These are phyloP conservation scores for Hyparrhenia diplandra DNA, from an alignment of 176 grass and related monocot species.

Conservation along the genomic window DNA sequence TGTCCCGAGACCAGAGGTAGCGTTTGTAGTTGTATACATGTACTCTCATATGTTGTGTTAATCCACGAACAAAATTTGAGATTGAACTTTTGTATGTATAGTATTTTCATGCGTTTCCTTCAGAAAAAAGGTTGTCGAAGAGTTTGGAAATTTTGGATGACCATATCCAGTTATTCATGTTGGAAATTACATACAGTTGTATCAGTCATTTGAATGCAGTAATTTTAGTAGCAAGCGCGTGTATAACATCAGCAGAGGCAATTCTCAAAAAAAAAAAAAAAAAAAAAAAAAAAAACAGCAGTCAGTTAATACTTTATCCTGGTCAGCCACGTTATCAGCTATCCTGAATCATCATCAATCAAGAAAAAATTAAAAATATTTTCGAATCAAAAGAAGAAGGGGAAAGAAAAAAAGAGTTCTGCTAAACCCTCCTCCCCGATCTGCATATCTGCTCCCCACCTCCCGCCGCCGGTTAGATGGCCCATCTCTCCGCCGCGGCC, in stretches of 20 bases:
- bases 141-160: too few species aligned
- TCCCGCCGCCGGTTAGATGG: constrained; percentile 21
- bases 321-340: too few species aligned
- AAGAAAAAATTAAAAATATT: too few species aligned
- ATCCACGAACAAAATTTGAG: background rate
- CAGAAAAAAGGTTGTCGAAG: background rate
- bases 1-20: background rate
- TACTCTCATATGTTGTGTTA: background rate
- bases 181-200: background rate
- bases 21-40: background rate
- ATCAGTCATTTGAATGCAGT: background rate
- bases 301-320: too few species aligned
- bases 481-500: background rate
- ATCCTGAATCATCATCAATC: too few species aligned
- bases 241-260: too few species aligned
- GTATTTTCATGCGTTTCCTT: background rate
- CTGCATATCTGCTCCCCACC: background rate
- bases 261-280: too few species aligned
- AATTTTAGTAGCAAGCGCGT: too few species aligned
- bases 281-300: too few species aligned
- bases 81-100: background rate
- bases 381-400: too few species aligned
- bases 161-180: background rate
- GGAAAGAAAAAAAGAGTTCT: too few species aligned
- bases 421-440: background rate